These are phyloP conservation scores for Cercospora sp. DNA, from an alignment of 2,329 filamentous ascomycete species.

Conservation along the genomic window DNA sequence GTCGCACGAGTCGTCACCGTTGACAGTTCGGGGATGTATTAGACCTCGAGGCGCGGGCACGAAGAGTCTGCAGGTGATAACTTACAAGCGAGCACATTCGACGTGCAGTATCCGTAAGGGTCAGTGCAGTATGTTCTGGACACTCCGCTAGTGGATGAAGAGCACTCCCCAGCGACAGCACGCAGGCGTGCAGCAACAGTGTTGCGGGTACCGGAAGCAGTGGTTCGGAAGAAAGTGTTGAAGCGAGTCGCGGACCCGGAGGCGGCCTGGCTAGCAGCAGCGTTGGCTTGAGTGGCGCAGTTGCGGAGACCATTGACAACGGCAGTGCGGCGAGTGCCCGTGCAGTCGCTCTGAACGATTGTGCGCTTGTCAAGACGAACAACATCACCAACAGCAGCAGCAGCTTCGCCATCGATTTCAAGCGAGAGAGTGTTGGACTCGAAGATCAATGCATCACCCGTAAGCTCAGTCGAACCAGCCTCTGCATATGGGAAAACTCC, in stretches of 20 bases:
- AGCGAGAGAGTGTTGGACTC: not conserved
- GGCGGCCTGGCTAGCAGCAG: conserved; percentile 2
- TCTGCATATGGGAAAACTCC: not conserved
- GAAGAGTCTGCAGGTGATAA: not conserved
- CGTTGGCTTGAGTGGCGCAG: not conserved
- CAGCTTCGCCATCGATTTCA: not conserved
- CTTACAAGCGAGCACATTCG: not conserved
- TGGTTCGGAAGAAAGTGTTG: conserved; percentile 4
- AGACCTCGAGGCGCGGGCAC: too few relatives aligned
- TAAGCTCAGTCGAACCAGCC: not conserved
- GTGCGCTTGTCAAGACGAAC: conserved; percentile 1
- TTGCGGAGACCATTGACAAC: not conserved
- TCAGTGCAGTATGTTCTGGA: conserved; percentile 1
- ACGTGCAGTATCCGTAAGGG: conserved; percentile 4
- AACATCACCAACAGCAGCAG: not conserved
- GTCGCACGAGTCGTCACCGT: not conserved
- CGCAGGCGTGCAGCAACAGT: not conserved
- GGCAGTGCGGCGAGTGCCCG: not conserved
- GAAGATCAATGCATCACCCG: not conserved
- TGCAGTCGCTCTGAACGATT: not conserved
- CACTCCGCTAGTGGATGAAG: not conserved
- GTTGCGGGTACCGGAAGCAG: not conserved
- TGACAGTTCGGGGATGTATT: not conserved
- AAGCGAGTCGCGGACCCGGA: conserved; percentile 2
- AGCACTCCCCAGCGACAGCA: not conserved